Conservation (phyloP, 78 protist species). For the Dictyostelium purpureum region DNA sequence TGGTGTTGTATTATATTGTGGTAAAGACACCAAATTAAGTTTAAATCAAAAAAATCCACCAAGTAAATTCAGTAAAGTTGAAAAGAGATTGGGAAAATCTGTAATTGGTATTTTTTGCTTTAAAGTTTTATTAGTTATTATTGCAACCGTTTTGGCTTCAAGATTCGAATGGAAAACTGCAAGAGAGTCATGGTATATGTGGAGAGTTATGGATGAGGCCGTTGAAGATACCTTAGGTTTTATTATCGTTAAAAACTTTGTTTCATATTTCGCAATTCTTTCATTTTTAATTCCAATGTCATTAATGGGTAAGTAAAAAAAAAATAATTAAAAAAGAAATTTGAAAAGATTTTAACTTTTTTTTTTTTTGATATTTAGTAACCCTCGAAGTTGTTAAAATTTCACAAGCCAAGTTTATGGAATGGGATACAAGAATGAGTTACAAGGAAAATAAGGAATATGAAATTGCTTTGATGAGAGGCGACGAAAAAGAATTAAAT, state of each 20-base stretch:
- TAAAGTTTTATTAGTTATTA: constrained; percentile 47
- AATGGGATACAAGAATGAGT: constrained; percentile 68
- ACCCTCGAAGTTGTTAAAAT: constrained; percentile 72
- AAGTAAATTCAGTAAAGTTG: constrained; percentile 57
- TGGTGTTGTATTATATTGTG: constrained; percentile 68
- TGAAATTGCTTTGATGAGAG: background rate
- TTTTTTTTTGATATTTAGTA: too few species aligned
- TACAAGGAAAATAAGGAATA: background rate
- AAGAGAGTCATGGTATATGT: constrained; percentile 1
- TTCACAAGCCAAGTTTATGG: constrained; percentile 61
- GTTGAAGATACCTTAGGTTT: constrained; percentile 2
- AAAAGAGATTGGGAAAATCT: constrained; percentile 29
- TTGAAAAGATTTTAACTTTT: too few species aligned
- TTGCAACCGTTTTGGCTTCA: constrained; percentile 34
- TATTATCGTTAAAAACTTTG: constrained; percentile 33
- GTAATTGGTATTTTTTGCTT: constrained; percentile 66
- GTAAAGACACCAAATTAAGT: constrained; percentile 69
- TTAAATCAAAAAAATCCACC: constrained; percentile 80
- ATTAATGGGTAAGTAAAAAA: too few species aligned
- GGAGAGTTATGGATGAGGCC: background rate
- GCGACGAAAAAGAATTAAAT: background rate
- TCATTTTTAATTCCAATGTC: constrained; percentile 76
- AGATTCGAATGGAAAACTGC: constrained; percentile 5
- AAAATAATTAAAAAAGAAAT: too few species aligned
- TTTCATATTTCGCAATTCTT: constrained; percentile 69